Conservation (phyloP, 768 basidiomycete genomes). For the Mycena metata region DNA sequence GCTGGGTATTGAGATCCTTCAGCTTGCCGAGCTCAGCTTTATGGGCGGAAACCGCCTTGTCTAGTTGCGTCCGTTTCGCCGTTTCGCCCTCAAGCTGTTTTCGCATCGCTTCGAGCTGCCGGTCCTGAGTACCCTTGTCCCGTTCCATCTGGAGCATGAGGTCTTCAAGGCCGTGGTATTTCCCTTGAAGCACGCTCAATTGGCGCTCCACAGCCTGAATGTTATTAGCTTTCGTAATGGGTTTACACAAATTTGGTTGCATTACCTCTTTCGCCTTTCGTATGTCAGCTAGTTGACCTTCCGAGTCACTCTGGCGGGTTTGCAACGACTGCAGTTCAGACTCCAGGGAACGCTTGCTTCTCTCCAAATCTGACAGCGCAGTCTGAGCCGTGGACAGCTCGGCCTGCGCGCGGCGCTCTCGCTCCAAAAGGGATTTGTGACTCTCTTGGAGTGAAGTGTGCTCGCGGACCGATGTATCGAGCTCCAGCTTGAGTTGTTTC, state of each 20-base stretch:
- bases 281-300: slow-evolving; percentile 73
- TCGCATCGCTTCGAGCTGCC: slow-evolving; percentile 77
- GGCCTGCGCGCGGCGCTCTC: slow-evolving; percentile 66
- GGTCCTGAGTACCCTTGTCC: slow-evolving; percentile 80
- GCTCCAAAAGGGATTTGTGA: slow-evolving; percentile 74
- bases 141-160: slow-evolving; percentile 86
- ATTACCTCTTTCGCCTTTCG: slow-evolving; percentile 81
- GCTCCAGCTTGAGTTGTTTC: slow-evolving; percentile 81
- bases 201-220: slow-evolving; percentile 82
- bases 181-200: slow-evolving; percentile 76
- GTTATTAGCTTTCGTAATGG: slow-evolving; percentile 12
- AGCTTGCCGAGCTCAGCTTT: slow-evolving; percentile 78
- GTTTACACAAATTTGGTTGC: slow-evolving; percentile 21
- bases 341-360: slow-evolving; percentile 74
- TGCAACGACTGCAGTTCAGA: slow-evolving; percentile 81
- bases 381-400: slow-evolving; percentile 64
- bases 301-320: slow-evolving; percentile 75
- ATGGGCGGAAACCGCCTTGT: slow-evolving; percentile 71
- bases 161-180: slow-evolving; percentile 91
- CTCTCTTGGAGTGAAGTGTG: slow-evolving; percentile 70
- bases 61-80: slow-evolving; percentile 79
- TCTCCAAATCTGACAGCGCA: slow-evolving; percentile 71
- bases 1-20: slow-evolving; percentile 77
- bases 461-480: slow-evolving; percentile 74
- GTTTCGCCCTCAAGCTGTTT: slow-evolving; percentile 84